Evolutionary conservation across 768 basidiomycete genomes (phyloP), one percentile per base, ranked within the genome.

Genomic region (Panaeolus papilionaceus): DNA sequence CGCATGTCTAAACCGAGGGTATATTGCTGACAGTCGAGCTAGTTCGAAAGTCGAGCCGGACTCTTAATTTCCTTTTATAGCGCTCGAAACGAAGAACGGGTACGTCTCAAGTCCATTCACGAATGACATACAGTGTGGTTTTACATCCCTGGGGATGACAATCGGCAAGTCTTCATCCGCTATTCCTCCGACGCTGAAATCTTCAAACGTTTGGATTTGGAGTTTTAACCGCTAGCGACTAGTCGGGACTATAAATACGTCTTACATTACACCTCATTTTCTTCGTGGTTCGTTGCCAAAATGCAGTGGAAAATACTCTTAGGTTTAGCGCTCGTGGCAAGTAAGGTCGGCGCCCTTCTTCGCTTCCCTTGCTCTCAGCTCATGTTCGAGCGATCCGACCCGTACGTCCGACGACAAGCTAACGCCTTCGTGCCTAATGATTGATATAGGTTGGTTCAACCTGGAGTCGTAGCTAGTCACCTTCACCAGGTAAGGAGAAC

Each of bases 361-460:
- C 72, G 72, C 14, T 72, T 73, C 54, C 65, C 72, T 23, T 73
- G 69, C 64, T 71, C 73, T n/a, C 73, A 74, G 66, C 70, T 74
- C 26, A 70, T 74, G 3, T 63, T 67, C 28, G 71, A 72, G 63
- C 68, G 73, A 10, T 71, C 69, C 51, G 73, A 74, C 42, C 73
- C 71, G 73, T 74, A n/a, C 0, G 73, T 67, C 38, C 16, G 2
- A 5, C 16, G 23, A 28, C 11, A 8, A 16, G 20, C 4, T 16
- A 20, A 28, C 18, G 33, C 38, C 2, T 20, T 6, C 26, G 18
- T 6, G 42, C 33, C 26, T 23, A 16, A 18, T 45, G 4, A 14
- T 20, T 26, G 26, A 14, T 26, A n/a, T 28, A 71, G 72, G 4
- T 65, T 71, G 63, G 58, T 73, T 11, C 67, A 65, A 40, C 72